Conservation (phyloP, 176 grass and related monocot species). For the Secale cereale region DNA sequence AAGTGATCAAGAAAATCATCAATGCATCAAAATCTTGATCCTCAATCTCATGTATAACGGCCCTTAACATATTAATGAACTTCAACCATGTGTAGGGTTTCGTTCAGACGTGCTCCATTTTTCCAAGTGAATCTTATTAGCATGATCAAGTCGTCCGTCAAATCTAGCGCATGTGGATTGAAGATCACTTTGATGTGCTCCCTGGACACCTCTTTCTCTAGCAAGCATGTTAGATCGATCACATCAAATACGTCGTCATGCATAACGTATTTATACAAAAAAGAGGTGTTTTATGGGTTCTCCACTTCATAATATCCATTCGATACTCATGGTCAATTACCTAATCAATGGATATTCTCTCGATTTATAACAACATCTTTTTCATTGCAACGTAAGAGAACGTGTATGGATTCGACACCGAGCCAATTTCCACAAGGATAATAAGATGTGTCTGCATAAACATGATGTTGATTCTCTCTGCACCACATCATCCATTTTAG, state of each 20-base stretch:
- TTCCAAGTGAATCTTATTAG: no score
- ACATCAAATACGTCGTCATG: neutral
- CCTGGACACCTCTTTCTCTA: neutral
- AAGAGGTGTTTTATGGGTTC: neutral
- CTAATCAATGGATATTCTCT: neutral
- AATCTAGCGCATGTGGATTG: neutral
- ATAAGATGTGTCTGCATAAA: neutral
- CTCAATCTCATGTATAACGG: no score
- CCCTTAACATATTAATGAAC: no score
- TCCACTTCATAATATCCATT: neutral
- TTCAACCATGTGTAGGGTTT: no score
- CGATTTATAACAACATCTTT: neutral
- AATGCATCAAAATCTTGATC: no score
- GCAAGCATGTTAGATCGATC: neutral
- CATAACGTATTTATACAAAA: neutral
- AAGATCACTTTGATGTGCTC: neutral
- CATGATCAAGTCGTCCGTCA: no score
- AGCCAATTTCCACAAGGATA: neutral
- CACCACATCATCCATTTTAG: neutral
- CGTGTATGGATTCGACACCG: neutral
- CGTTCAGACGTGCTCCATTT: no score
- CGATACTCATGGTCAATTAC: neutral
- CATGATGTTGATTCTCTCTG: neutral
- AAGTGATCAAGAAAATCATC: no score
- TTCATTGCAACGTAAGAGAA: neutral